phyloP scores from a whole-genome alignment of 192 early-diverging fungal genomes.

The Physocladia obscura region DNA sequence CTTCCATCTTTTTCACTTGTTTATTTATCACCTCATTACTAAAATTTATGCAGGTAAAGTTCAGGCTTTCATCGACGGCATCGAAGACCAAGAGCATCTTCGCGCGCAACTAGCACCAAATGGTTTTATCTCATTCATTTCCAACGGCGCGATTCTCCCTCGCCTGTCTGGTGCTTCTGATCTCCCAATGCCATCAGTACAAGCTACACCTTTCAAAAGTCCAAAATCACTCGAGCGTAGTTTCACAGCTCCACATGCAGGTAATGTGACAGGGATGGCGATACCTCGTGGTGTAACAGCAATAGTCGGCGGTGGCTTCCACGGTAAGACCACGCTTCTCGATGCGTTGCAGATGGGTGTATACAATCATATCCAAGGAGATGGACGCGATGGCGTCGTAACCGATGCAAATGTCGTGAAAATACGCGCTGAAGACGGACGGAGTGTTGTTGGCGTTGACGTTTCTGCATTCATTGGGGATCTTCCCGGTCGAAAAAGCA shows the following conservation, averaged over 20 bases:
- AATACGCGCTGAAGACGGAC: conserved; percentile 57
- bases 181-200: conserved; percentile 39
- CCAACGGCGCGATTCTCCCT: conserved; percentile 54
- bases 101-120: conserved; percentile 34
- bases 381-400: conserved; percentile 58
- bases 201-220: conserved; percentile 31
- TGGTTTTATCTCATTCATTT: conserved; percentile 48
- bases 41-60: too few species aligned
- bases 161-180: conserved; percentile 50
- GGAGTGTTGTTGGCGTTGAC: conserved; percentile 40
- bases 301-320: conserved; percentile 57
- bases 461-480: conserved; percentile 57
- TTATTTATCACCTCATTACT: too few species aligned
- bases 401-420: conserved; percentile 36
- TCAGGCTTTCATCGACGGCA: conserved; percentile 32
- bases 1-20: too few species aligned
- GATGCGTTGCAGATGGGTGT: conserved; percentile 55
- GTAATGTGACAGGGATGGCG: conserved; percentile 41
- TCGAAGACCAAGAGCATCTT: conserved; percentile 54
- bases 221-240: conserved; percentile 37
- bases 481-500: conserved; percentile 49
- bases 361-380: conserved; percentile 55
- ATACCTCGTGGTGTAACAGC: background rate
- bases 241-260: conserved; percentile 49
- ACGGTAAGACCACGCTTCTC: conserved; percentile 62